A percentile compares a stretch with the other conserved stretches of the same genome.
Evolutionary conservation across 2,329 filamentous ascomycete species (phyloP).

Genomic region (Aspergillus floridensis): DNA sequence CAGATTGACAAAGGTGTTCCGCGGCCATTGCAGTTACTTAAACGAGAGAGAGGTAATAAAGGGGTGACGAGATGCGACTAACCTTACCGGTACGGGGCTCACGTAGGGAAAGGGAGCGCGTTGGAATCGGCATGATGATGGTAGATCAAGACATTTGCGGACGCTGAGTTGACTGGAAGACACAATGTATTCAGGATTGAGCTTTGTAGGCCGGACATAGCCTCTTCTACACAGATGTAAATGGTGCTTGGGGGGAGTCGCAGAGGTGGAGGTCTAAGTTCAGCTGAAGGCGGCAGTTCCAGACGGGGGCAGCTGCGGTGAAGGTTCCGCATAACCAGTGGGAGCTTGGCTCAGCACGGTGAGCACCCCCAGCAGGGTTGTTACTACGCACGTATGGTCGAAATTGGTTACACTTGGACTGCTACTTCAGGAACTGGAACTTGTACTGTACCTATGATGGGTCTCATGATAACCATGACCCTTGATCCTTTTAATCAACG

Average conservation of each 20-base stretch:
- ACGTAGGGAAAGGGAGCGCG: slow-evolving; percentile 35
- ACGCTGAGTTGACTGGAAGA: not conserved
- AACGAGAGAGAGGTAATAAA: not conserved
- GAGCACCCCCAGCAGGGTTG: not conserved
- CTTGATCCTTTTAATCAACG: too few relatives aligned
- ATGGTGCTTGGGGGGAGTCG: not conserved
- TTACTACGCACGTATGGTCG: not conserved
- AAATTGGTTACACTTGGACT: not conserved
- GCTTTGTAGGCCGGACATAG: not conserved
- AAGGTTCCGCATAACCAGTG: slow-evolving; percentile 1
- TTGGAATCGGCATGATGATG: slow-evolving; percentile 40
- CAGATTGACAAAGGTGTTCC: not conserved
- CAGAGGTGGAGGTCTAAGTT: slow-evolving; percentile 5
- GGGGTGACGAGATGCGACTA: slow-evolving; percentile 17
- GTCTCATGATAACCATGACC: not conserved
- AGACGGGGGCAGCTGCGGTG: slow-evolving; percentile 5
- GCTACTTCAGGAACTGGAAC: not conserved
- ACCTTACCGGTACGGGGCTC: slow-evolving; percentile 34
- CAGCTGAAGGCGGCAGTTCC: slow-evolving; percentile 2
- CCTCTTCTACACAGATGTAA: not conserved
- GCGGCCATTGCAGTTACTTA: not conserved
- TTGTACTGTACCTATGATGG: not conserved
- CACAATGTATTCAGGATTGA: not conserved
- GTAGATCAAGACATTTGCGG: not conserved
- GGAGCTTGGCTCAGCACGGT: slow-evolving; percentile 10